Evolutionary conservation across 2,329 filamentous ascomycete species (phyloP).

Genomic region (Torrubiellomyces zombiae): DNA sequence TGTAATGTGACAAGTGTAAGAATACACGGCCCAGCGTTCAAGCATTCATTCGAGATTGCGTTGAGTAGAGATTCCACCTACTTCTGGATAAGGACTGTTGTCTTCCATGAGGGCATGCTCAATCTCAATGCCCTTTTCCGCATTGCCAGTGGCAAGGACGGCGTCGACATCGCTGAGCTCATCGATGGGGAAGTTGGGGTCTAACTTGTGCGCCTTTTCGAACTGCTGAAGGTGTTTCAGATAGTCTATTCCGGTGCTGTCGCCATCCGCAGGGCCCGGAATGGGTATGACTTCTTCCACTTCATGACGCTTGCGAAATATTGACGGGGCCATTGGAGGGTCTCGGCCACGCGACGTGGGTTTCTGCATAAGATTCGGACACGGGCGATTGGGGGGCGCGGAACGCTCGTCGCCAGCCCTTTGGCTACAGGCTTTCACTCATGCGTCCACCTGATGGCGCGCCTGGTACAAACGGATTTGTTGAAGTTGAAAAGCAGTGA

Average conservation of each 20-base stretch:
- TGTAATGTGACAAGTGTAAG: constrained; percentile 15
- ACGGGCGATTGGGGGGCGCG: no score
- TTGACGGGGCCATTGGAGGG: constrained; percentile 18
- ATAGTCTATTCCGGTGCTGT: constrained; percentile 22
- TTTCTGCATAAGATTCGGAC: no score
- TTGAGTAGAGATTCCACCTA: constrained; percentile 13
- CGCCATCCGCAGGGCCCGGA: constrained; percentile 21
- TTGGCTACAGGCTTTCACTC: no score
- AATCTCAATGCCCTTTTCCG: constrained; percentile 38
- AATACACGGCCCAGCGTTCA: no score
- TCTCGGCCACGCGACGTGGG: no score
- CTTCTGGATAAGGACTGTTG: constrained; percentile 51
- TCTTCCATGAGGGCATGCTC: constrained; percentile 43
- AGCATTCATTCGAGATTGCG: not conserved
- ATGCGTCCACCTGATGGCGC: no score
- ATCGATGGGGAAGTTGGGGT: constrained; percentile 48
- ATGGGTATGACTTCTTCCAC: constrained; percentile 27
- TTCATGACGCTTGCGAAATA: constrained; percentile 30
- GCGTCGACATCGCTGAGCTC: constrained; percentile 43
- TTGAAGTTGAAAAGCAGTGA: no score
- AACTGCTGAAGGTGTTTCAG: constrained; percentile 35
- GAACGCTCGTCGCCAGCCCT: no score
- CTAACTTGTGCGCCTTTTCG: constrained; percentile 43
- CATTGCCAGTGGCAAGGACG: constrained; percentile 35
- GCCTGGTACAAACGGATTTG: no score